phyloP scores from a whole-genome alignment of 1,139 yeast species.

The Pichia sp. region DNA sequence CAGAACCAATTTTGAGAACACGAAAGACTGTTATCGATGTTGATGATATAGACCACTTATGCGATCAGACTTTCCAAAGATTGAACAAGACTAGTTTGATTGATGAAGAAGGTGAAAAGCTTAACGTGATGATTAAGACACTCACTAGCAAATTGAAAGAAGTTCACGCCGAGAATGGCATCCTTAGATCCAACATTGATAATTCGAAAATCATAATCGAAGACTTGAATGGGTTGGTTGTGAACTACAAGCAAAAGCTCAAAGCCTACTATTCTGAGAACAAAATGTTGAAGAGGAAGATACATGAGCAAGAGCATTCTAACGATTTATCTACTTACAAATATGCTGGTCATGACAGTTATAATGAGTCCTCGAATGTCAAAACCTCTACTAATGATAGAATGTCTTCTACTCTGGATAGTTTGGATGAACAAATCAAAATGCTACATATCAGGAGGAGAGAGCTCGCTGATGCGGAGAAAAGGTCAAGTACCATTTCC shows the following conservation, averaged over 20 bases:
- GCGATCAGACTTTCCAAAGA: conserved; percentile 20
- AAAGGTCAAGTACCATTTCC: too few species aligned
- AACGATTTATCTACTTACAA: neutral
- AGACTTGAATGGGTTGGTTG: conserved; percentile 10
- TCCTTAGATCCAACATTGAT: conserved; percentile 5
- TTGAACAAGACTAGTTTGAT: conserved; percentile 14
- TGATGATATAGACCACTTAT: conserved; percentile 11
- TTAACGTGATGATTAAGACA: conserved; percentile 15
- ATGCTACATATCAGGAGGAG: conserved; percentile 14
- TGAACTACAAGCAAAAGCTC: conserved; percentile 15
- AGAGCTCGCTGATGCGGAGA: conserved; percentile 6
- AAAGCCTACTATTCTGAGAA: conserved; percentile 16
- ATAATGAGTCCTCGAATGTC: too few species aligned
- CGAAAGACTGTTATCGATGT: conserved; percentile 13
- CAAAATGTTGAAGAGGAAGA: conserved; percentile 6
- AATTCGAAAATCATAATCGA: conserved; percentile 8
- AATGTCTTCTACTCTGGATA: too few species aligned
- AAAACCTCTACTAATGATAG: too few species aligned
- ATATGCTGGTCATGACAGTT: conserved; percentile 4
- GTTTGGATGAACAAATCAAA: conserved; percentile 11
- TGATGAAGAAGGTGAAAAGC: conserved; percentile 9
- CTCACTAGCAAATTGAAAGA: conserved; percentile 17
- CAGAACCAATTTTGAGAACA: too few species aligned
- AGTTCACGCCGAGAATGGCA: conserved; percentile 13
- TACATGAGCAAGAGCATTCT: neutral